Evolutionary conservation across 441 rosid genomes (phyloP).

Genomic region (Adansonia madagascariensis): DNA sequence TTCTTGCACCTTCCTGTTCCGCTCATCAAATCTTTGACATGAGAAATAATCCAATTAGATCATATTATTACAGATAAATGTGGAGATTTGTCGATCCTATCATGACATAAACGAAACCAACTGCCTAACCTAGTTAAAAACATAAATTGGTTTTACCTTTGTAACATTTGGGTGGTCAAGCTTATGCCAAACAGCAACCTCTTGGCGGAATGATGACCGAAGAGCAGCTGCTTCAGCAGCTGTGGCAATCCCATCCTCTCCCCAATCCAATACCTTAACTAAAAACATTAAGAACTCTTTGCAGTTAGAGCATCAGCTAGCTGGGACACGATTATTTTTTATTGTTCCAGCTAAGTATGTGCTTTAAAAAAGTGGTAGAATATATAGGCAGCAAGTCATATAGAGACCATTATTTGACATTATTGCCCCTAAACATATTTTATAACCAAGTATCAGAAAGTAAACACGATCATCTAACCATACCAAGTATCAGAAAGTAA

Average conservation of each 20-base stretch:
- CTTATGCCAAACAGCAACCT: slow-evolving; percentile 77
- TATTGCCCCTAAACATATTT: background rate
- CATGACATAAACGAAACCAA: background rate
- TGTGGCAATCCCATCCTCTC: slow-evolving; percentile 62
- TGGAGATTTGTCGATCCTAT: background rate
- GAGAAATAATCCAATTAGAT: background rate
- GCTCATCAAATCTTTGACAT: background rate
- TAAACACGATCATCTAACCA: background rate
- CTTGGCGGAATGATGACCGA: slow-evolving; percentile 66
- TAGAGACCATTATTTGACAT: background rate
- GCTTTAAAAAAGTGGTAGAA: background rate
- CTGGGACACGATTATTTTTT: background rate
- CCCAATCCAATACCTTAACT: slow-evolving; percentile 76
- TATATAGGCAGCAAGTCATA: background rate
- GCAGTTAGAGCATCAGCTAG: slow-evolving; percentile 25
- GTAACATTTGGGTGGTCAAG: slow-evolving; percentile 79
- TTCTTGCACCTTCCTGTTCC: background rate
- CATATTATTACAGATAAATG: background rate
- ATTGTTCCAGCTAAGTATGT: background rate
- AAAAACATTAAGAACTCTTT: slow-evolving; percentile 26
- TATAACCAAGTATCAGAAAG: slow-evolving; percentile 6
- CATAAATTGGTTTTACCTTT: slow-evolving; percentile 41
- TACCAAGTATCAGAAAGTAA: background rate
- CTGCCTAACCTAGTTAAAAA: background rate
- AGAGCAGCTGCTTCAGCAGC: slow-evolving; percentile 58